A percentile compares a stretch with the other conserved stretches of the same genome.
Conservation (phyloP, 345 rosid genomes). For the Dovyalis caffra region DNA sequence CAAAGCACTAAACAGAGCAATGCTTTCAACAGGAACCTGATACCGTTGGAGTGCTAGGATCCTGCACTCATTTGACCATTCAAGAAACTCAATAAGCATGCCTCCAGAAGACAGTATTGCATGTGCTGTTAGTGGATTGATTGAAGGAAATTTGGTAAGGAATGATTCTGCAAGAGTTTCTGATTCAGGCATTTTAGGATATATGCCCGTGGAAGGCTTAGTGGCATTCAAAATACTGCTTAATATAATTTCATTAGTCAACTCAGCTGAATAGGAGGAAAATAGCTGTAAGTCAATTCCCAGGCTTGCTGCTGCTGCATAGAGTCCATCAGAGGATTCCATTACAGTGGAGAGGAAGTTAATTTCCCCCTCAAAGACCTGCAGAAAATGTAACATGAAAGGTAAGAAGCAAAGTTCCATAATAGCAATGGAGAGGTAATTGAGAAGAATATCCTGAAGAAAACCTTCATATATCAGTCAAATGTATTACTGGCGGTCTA, state of each 20-base stretch:
- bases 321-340: conserved; percentile 80
- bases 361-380: conserved; percentile 69
- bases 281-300: conserved; percentile 83
- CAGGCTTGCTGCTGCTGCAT: conserved; percentile 91
- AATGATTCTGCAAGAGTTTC: conserved; percentile 88
- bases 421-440: conserved; percentile 4
- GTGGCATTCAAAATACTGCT: conserved; percentile 54
- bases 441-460: conserved; percentile 1
- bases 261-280: conserved; percentile 66
- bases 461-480: background rate
- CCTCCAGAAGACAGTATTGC: conserved; percentile 66
- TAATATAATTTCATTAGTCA: conserved; percentile 72
- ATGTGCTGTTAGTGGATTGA: conserved; percentile 85
- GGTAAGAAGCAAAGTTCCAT: background rate
- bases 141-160: conserved; percentile 85
- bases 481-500: background rate
- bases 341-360: conserved; percentile 54
- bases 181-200: conserved; percentile 73
- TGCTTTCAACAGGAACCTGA: conserved; percentile 69
- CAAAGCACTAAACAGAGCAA: conserved; percentile 58
- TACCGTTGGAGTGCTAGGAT: conserved; percentile 47
- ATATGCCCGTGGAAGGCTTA: conserved; percentile 40
- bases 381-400: conserved; percentile 12
- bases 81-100: conserved; percentile 61
- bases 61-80: conserved; percentile 56